phyloP scores from a whole-genome alignment of 805 yeast genomes.

The Clavispora santaluciae region DNA sequence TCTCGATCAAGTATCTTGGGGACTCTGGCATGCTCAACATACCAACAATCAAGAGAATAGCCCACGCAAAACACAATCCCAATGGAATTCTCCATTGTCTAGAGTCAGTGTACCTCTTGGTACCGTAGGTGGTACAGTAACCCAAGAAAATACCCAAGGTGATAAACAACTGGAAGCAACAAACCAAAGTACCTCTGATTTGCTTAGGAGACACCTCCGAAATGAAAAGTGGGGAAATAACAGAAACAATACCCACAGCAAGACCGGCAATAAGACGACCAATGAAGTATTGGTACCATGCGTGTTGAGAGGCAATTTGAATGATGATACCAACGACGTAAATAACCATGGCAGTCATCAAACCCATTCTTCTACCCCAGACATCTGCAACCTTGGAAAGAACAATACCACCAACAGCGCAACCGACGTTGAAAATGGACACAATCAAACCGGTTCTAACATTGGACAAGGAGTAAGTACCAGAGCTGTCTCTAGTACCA shows the following conservation, averaged over 20 bases:
- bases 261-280: slow-evolving; percentile 63
- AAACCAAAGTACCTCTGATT: slow-evolving; percentile 65
- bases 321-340: slow-evolving; percentile 58
- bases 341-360: slow-evolving; percentile 48
- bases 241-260: slow-evolving; percentile 69
- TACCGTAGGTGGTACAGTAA: slow-evolving; percentile 61
- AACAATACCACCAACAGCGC: slow-evolving; percentile 66
- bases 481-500: slow-evolving; percentile 40
- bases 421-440: slow-evolving; percentile 59
- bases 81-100: slow-evolving; percentile 67
- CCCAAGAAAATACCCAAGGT: slow-evolving; percentile 70
- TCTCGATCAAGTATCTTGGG: slow-evolving; percentile 57
- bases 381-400: slow-evolving; percentile 54
- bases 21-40: slow-evolving; percentile 64
- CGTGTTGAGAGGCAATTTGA: slow-evolving; percentile 48
- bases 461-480: slow-evolving; percentile 36
- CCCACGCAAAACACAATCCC: slow-evolving; percentile 45
- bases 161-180: slow-evolving; percentile 64
- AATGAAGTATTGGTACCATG: slow-evolving; percentile 55
- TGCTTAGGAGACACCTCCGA: slow-evolving; percentile 67
- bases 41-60: slow-evolving; percentile 44
- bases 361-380: slow-evolving; percentile 55
- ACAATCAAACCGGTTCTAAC: slow-evolving; percentile 51
- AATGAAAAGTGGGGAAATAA: slow-evolving; percentile 60
- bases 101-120: slow-evolving; percentile 46